Conservation (phyloP, 2,329 filamentous ascomycete species). For the Pseudogymnoascus sp. region DNA sequence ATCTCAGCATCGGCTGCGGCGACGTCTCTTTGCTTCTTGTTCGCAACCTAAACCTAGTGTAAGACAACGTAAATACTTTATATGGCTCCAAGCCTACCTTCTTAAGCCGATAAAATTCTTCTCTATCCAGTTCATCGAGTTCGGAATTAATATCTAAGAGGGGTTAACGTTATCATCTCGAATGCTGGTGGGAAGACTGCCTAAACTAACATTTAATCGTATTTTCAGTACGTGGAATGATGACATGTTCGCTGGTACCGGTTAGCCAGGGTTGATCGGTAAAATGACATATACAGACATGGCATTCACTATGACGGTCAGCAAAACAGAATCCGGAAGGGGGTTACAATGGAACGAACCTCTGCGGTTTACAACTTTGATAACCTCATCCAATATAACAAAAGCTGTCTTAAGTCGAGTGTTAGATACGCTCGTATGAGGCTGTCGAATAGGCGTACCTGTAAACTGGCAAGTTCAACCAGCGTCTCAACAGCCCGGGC, state of each 20-base stretch:
- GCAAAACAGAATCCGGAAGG: background rate
- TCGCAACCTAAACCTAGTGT: conserved; percentile 48
- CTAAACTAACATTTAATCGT: conserved; percentile 80
- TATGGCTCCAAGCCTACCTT: conserved; percentile 46
- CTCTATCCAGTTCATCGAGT: conserved; percentile 91
- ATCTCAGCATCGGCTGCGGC: conserved; percentile 68
- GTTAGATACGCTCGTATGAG: conserved; percentile 10
- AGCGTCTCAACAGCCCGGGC: conserved; percentile 90
- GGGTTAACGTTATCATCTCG: conserved; percentile 15
- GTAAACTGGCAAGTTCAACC: conserved; percentile 87
- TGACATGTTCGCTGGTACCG: conserved; percentile 69
- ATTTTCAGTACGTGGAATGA: conserved; percentile 95
- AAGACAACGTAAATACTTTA: background rate
- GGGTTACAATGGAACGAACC: conserved; percentile 40
- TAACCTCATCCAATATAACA: conserved; percentile 95
- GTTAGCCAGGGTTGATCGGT: conserved; percentile 1
- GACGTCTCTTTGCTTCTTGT: conserved; percentile 73
- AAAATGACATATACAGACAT: conserved; percentile 55
- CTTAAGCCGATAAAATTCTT: conserved; percentile 96
- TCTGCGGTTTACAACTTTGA: conserved; percentile 97
- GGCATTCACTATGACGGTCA: conserved; percentile 64
- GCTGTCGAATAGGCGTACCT: conserved; percentile 40
- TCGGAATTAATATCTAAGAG: conserved; percentile 88
- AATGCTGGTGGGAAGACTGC: background rate
- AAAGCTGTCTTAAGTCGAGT: conserved; percentile 65